These are phyloP conservation scores for Epichloe aotearoae DNA, from an alignment of 2,329 filamentous ascomycete genomes.

Conservation along the genomic window DNA sequence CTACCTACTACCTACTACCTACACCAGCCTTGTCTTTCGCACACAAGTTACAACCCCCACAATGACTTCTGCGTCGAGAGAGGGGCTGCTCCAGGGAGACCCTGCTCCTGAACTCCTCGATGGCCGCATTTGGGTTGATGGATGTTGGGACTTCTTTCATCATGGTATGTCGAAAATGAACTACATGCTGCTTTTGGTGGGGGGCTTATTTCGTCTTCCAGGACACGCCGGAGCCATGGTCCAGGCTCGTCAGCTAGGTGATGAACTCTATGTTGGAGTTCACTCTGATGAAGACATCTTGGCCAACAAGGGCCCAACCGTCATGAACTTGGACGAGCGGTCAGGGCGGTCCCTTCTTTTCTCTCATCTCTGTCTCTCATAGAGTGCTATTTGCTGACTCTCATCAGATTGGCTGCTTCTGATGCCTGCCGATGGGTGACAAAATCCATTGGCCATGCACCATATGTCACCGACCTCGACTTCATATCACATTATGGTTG, in stretches of 20 bases:
- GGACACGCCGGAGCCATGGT: conserved; percentile 95
- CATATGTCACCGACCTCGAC: conserved; percentile 84
- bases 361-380: background rate
- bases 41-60: background rate
- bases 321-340: conserved; percentile 90
- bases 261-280: conserved; percentile 79
- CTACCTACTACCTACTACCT: background rate
- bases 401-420: conserved; percentile 63
- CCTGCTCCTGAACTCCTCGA: conserved; percentile 43
- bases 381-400: background rate
- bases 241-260: conserved; percentile 82
- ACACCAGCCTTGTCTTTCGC: background rate
- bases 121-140: conserved; percentile 90
- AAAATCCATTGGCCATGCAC: conserved; percentile 66
- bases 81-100: conserved; percentile 24
- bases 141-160: conserved; percentile 98
- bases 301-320: conserved; percentile 93
- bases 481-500: conserved; percentile 96
- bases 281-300: conserved; percentile 94
- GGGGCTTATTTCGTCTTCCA: conserved; percentile 19
- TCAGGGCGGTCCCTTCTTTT: conserved; percentile 15
- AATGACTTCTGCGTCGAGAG: conserved; percentile 13
- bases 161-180: conserved; percentile 49
- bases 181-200: background rate
- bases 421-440: conserved; percentile 95